Evolutionary conservation across 1,284 basidiomycete genomes (phyloP).

Genomic region (Wallemia ichthyophaga): DNA sequence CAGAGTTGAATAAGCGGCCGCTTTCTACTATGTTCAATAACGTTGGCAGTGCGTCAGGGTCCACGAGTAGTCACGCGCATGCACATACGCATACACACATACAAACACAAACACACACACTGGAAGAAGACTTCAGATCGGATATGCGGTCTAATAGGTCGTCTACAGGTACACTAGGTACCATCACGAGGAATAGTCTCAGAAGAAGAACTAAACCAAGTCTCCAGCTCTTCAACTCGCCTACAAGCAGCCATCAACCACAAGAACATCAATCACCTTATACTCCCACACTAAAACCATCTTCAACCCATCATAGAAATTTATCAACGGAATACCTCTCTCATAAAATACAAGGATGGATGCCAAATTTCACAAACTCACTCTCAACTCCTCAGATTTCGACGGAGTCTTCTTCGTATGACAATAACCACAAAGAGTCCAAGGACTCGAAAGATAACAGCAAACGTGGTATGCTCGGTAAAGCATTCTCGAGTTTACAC

Average conservation of each 20-base stretch:
- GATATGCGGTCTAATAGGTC: background rate
- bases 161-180: background rate
- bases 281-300: background rate
- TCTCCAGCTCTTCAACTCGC: background rate
- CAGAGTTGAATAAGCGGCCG: background rate
- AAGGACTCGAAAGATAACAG: background rate
- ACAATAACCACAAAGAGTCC: background rate
- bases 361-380: background rate
- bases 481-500: background rate
- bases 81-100: no score
- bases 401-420: background rate
- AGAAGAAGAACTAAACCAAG: background rate
- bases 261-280: background rate
- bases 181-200: background rate
- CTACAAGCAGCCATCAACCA: background rate
- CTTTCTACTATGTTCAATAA: background rate
- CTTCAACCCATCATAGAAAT: background rate
- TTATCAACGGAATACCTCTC: background rate
- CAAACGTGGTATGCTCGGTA: background rate
- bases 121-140: background rate
- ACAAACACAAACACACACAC: no score
- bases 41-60: background rate
- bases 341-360: background rate
- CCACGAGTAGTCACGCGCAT: no score
- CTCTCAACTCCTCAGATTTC: background rate